Conservation (phyloP, 2,329 filamentous ascomycete species). For the Pseudogymnoascus sp. region DNA sequence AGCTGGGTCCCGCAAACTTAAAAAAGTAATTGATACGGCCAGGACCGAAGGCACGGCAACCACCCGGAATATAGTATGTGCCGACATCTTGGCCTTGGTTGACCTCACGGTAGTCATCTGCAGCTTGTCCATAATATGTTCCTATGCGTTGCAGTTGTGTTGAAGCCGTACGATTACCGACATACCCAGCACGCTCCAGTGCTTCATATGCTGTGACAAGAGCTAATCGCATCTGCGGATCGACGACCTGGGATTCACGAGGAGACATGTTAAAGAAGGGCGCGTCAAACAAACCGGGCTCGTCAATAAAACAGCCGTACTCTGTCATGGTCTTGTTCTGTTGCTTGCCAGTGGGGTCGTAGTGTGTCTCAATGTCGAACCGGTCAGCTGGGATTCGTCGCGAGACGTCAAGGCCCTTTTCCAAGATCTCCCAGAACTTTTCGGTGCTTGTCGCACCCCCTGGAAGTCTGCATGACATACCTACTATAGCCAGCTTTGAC, state of each 20-base stretch:
- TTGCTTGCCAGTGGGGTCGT: slow-evolving; percentile 58
- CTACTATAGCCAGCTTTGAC: slow-evolving; percentile 42
- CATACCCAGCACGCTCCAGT: slow-evolving; percentile 68
- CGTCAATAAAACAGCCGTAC: slow-evolving; percentile 61
- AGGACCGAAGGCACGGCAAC: slow-evolving; percentile 10
- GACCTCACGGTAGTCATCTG: slow-evolving; percentile 12
- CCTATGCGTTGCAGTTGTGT: slow-evolving; percentile 35
- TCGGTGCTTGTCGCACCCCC: slow-evolving; percentile 32
- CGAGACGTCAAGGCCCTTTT: slow-evolving; percentile 64
- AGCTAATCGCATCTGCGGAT: slow-evolving; percentile 68
- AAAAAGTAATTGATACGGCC: slow-evolving; percentile 31
- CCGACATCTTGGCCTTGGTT: slow-evolving; percentile 8
- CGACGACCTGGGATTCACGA: slow-evolving; percentile 66
- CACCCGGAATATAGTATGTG: slow-evolving; percentile 11
- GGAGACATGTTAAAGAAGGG: slow-evolving; percentile 80
- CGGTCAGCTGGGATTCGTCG: slow-evolving; percentile 50
- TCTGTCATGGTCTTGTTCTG: slow-evolving; percentile 67
- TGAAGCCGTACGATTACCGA: slow-evolving; percentile 26
- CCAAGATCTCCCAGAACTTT: slow-evolving; percentile 26
- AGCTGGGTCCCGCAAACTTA: slow-evolving; percentile 31
- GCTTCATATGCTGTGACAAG: slow-evolving; percentile 70
- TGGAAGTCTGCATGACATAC: slow-evolving; percentile 28
- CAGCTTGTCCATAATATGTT: slow-evolving; percentile 10
- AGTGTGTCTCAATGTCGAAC: slow-evolving; percentile 62
- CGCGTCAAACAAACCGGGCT: slow-evolving; percentile 67